phyloP scores from a whole-genome alignment of 768 basidiomycete genomes.

The Rhodotorula kratochvilovae region DNA sequence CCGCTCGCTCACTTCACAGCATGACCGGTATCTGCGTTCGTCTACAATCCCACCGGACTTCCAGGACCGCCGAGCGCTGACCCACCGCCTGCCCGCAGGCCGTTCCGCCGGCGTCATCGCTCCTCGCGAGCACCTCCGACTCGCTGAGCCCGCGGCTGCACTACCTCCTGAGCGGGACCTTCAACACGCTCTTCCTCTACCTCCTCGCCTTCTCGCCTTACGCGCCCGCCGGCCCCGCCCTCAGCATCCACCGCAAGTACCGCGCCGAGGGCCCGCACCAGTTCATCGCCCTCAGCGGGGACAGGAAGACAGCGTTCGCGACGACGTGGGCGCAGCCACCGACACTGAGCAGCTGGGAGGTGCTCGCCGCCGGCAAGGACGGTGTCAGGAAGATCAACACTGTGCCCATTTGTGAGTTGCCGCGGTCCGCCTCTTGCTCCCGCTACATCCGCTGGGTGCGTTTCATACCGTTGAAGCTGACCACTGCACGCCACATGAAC shows the following conservation, averaged over 20 bases:
- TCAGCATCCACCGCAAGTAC: constrained; percentile 24
- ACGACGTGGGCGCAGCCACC: constrained; percentile 43
- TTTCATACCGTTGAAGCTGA: too few species aligned
- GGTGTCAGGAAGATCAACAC: constrained; percentile 32
- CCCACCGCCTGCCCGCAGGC: not conserved
- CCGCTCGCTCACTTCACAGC: too few species aligned
- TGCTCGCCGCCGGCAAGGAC: constrained; percentile 10
- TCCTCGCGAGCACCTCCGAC: not conserved
- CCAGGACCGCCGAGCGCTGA: not conserved
- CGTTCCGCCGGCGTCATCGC: not conserved
- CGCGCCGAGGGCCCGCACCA: constrained; percentile 44
- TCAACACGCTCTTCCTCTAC: constrained; percentile 45
- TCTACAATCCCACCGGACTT: not conserved
- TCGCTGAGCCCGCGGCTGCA: constrained; percentile 20
- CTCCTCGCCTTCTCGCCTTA: constrained; percentile 43
- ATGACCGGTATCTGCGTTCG: constrained; percentile 1
- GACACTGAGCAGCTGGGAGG: constrained; percentile 40
- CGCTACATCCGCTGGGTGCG: too few species aligned
- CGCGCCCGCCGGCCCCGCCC: constrained; percentile 14
- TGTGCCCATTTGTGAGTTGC: constrained; percentile 36
- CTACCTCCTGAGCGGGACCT: constrained; percentile 40
- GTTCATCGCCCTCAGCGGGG: constrained; percentile 39
- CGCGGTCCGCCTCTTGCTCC: not conserved
- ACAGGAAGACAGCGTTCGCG: constrained; percentile 37
- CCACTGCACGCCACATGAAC: too few species aligned